Evolutionary conservation across 495 filamentous ascomycete genomes (phyloP).

Genomic region (Penicillium flavigenum): DNA sequence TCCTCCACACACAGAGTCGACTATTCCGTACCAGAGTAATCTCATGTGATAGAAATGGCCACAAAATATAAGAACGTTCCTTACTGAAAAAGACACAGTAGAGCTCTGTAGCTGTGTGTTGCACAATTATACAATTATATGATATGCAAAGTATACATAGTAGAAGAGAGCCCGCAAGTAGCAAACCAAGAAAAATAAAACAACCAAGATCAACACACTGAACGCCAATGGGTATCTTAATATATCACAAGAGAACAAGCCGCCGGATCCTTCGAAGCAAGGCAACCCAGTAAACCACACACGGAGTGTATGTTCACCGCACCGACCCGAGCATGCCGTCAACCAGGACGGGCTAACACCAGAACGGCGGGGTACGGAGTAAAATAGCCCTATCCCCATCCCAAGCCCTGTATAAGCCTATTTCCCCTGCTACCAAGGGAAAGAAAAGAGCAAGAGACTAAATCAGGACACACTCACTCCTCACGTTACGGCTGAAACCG

Average conservation of each 20-base stretch:
- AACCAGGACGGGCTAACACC: slow-evolving; percentile 8
- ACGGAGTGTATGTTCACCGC: neutral
- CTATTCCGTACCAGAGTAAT: neutral
- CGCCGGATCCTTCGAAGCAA: slow-evolving; percentile 4
- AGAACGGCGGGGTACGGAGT: neutral
- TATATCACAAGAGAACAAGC: slow-evolving; percentile 13
- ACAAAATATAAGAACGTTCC: neutral
- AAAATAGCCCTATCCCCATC: neutral
- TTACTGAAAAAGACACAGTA: neutral
- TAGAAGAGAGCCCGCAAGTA: neutral
- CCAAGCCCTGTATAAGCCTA: neutral
- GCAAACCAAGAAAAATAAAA: slow-evolving; percentile 1
- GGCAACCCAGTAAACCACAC: neutral
- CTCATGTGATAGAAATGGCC: neutral
- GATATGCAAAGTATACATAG: neutral
- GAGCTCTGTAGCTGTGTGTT: neutral
- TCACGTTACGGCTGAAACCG: slow-evolving; percentile 43
- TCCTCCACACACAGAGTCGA: neutral
- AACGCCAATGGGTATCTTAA: slow-evolving; percentile 36
- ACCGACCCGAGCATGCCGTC: neutral
- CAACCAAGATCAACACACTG: slow-evolving; percentile 7
- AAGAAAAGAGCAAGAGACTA: neutral
- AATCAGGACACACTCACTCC: neutral
- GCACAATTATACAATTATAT: slow-evolving; percentile 1
- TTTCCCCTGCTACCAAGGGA: neutral